Evolutionary conservation across 2,329 filamentous ascomycete species (phyloP), one percentile per base, ranked within the genome.

Genomic region (Coniochaeta sp.): DNA sequence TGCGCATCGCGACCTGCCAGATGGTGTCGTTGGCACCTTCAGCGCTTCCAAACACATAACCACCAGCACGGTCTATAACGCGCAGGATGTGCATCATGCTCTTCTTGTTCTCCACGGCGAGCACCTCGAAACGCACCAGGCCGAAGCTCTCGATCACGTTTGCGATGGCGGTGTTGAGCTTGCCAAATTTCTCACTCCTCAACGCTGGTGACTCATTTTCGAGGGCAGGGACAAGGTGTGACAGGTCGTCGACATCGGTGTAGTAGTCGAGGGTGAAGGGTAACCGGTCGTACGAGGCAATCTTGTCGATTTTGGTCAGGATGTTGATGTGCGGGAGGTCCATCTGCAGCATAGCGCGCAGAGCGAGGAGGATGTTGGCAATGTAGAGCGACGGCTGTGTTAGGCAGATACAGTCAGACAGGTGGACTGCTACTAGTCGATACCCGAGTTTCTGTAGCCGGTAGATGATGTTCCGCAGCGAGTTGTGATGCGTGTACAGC

Each of bases 231-330:
- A 95, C 82, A 14, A 99, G 81, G 66, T 96, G 91, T 24, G 85
- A 85, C 4, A 99, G 83, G 69, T 97, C 92, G 74, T 99, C 93
- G 8, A 98, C 93, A 73, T 99, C 93, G 63, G 95, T 98, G 73
- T 98, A 99, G 74, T 89, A 99, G 65, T 97, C 93, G 62, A 99
- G 86, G 68, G 96, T 96, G 79, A 99, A 97, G 0, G 93, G 91
- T 0, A 99, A 81, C 28, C 90, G 85, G 55, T 91, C 88, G 70
- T 96, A 97, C 58, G 89, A 86, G 38, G 87, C 80, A 59, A 99
- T 81, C 71, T 97, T 97, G 76, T 99, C 95, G 76, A 99, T 96
- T 77, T 99, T 99, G 61, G 93, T 97, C 28, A 99, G 83, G 63
- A 99, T 90, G 70, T 99, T 99, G 66, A 99, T 81, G 71, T 97